Percentiles rank a stretch among this genome's conserved stretches.
Conservation (phyloP, 2,329 filamentous ascomycete genomes). For the Penicillium sclerotigenum region DNA sequence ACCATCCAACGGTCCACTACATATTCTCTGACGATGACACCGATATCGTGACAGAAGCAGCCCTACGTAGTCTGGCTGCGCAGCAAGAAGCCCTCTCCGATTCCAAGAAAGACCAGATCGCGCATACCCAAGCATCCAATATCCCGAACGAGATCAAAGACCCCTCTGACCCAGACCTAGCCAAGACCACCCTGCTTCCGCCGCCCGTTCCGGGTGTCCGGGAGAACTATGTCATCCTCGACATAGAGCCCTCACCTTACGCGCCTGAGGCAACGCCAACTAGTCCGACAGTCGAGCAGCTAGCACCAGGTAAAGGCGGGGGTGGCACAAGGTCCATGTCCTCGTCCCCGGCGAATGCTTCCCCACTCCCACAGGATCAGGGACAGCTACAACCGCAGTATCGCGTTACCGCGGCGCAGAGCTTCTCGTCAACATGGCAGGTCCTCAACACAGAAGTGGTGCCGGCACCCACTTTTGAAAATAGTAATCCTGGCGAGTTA, state of each 20-base stretch:
- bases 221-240: constrained; percentile 58
- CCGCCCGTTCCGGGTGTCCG: constrained; percentile 46
- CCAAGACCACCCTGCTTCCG: constrained; percentile 43
- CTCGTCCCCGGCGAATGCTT: constrained; percentile 20
- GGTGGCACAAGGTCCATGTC: constrained; percentile 21
- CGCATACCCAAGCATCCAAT: constrained; percentile 5
- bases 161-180: constrained; percentile 4
- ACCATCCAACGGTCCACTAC: constrained; percentile 86
- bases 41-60: constrained; percentile 67
- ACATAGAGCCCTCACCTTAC: constrained; percentile 42
- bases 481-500: constrained; percentile 50
- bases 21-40: constrained; percentile 90
- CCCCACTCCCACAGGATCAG: constrained; percentile 2
- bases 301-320: neutral
- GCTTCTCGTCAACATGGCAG: constrained; percentile 72
- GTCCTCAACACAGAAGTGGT: constrained; percentile 54
- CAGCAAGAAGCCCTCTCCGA: constrained; percentile 36
- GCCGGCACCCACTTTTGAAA: constrained; percentile 62
- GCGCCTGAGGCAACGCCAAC: neutral
- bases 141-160: constrained; percentile 20
- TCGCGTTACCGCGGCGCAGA: constrained; percentile 65
- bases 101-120: constrained; percentile 17
- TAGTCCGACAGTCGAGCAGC: neutral
- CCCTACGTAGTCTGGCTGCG: constrained; percentile 53
- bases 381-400: constrained; percentile 28